Conservation (phyloP, 257 asterid species). For the Osmanthus fragrans region DNA sequence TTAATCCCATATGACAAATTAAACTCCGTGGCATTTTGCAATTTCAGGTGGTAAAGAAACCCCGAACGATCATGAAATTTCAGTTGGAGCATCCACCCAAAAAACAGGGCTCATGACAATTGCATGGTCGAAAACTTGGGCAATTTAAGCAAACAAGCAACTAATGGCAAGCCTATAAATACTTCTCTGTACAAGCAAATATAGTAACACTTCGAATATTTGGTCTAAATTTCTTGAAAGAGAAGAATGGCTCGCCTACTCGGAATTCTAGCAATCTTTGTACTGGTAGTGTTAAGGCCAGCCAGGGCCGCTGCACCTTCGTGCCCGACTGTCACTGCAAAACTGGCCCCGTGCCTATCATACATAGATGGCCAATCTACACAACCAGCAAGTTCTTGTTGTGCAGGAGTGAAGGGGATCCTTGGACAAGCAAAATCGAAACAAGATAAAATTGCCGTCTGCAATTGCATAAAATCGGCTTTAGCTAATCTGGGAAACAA, state of each 20-base stretch:
- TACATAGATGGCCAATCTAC: neutral
- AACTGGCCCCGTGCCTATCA: neutral
- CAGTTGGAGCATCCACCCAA: neutral
- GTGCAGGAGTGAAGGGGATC: neutral
- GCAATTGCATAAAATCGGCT: constrained; percentile 14
- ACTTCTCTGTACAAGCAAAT: neutral
- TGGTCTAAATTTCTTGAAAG: neutral
- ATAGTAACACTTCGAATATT: neutral
- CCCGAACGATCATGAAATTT: neutral
- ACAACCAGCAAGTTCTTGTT: neutral
- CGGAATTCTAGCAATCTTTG: neutral
- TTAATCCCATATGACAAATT: neutral
- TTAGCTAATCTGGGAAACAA: neutral
- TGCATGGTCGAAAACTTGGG: neutral
- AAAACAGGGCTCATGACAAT: neutral
- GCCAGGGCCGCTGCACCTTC: constrained; percentile 2
- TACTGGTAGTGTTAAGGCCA: neutral
- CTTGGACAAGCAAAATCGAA: neutral
- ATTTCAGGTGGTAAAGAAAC: neutral
- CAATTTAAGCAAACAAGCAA: neutral
- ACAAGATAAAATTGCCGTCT: neutral
- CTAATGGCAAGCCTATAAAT: neutral
- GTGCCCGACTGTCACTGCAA: neutral
- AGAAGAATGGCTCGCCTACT: neutral
- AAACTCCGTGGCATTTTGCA: neutral